Base-by-base conservation (phyloP, 2,329 filamentous ascomycete genomes). In the Clarireedia monteithiana region DNA sequence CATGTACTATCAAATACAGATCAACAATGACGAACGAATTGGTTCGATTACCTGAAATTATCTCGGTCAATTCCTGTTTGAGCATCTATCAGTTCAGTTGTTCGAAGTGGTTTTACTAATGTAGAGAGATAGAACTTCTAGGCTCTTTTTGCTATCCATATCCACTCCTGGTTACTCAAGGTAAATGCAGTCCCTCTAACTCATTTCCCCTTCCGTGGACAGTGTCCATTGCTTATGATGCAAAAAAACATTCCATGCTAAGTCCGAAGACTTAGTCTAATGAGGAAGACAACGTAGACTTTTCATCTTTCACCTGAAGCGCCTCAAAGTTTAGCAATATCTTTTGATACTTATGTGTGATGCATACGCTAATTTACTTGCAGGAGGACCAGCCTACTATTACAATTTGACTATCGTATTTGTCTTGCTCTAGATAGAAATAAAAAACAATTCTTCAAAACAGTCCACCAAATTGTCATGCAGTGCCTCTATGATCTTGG, bases 251-350 rank as follows among this genome's bases (percentile, higher is more conserved):
- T 84, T 86, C 83, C 82, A 86, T 88, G 85, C 85, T 88, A 88
- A 88, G 82, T 74, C 86, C 77, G 84, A 89, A 83, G 73, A 60
- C 63, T 65, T 56, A 63, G 66, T 63, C 66, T 66, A 68, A 81
- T 84, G 81, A 86, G 80, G 82, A 87, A 74, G 73, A 76, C 81
- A 77, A 65, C 68, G 75, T 78, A 80, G 83, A 80, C 84, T 88
- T 88, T 89, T 89, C 85, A 89, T 88, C 85, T 88, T 88, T 88
- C 85, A 79, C 79, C 84, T 89, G 86, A 89, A 73, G 73, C 74
- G 36, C 39, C 39, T 42, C 20, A 20, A 42, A 42, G 7, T n/a
- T 42, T 20, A n/a, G 20, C 39, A 42, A 42, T 17, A n/a, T 42
- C 20, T 9, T 20, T 42, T 42, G 39, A 42, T 12, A 42, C n/a